A percentile compares a stretch with the other conserved stretches of the same genome.
phyloP scores from a whole-genome alignment of 768 basidiomycete species.

The Boletus pseudopeckii region DNA sequence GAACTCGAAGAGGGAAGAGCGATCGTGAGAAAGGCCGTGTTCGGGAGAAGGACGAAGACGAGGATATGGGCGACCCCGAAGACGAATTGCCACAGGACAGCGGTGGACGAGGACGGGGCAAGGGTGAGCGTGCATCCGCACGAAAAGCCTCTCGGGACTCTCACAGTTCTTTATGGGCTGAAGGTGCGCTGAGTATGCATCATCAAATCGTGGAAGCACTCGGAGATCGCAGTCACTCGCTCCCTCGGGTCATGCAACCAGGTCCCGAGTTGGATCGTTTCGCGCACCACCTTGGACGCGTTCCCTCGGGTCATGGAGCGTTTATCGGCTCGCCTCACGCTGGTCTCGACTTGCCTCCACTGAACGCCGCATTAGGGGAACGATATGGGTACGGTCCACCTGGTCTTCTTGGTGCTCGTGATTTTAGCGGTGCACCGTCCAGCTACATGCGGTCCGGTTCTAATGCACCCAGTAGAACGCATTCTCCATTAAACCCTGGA shows the following conservation, averaged over 20 bases:
- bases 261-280: constrained; percentile 32
- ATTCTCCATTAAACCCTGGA: constrained; percentile 62
- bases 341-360: constrained; percentile 63
- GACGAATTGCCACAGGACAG: constrained; percentile 32
- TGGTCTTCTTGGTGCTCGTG: constrained; percentile 31
- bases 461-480: constrained; percentile 66
- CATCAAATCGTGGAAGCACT: constrained; percentile 34
- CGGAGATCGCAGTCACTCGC: constrained; percentile 32
- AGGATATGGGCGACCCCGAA: constrained; percentile 46
- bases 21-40: constrained; percentile 36
- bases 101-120: constrained; percentile 31
- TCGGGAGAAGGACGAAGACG: constrained; percentile 43
- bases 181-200: constrained; percentile 35
- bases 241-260: constrained; percentile 31
- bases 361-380: constrained; percentile 41
- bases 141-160: constrained; percentile 36
- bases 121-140: constrained; percentile 38
- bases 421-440: constrained; percentile 40
- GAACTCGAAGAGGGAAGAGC: constrained; percentile 41
- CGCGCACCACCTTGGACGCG: constrained; percentile 33
- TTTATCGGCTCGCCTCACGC: constrained; percentile 37
- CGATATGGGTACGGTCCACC: constrained; percentile 37
- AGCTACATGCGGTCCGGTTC: constrained; percentile 65
- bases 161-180: constrained; percentile 31
- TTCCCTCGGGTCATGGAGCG: constrained; percentile 34